phyloP scores from a whole-genome alignment of 2,329 filamentous ascomycete genomes.

The Fusarium proliferatum region DNA sequence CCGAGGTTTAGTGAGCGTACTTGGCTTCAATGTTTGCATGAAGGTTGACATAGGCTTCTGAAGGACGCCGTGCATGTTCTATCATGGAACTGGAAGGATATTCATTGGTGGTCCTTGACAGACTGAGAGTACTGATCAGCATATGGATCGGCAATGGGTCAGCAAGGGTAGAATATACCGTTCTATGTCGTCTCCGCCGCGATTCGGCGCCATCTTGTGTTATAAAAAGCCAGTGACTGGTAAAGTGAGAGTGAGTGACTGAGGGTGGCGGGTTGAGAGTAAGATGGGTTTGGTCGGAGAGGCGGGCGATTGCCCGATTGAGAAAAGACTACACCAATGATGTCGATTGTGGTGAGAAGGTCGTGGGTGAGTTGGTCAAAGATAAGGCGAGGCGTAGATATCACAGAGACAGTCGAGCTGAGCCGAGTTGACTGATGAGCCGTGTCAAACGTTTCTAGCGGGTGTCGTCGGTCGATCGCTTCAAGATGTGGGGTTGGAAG shows the following conservation, averaged over 20 bases:
- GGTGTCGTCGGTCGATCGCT: slow-evolving; percentile 32
- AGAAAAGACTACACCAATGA: background rate
- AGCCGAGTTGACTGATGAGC: slow-evolving; percentile 1
- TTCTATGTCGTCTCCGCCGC: slow-evolving; percentile 44
- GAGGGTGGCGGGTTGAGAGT: background rate
- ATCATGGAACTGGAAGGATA: slow-evolving; percentile 47
- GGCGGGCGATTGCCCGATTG: slow-evolving; percentile 10
- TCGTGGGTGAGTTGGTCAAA: background rate
- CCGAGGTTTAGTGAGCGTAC: slow-evolving; percentile 45
- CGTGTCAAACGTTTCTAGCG: slow-evolving; percentile 12
- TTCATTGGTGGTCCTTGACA: slow-evolving; percentile 42
- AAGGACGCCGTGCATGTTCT: slow-evolving; percentile 51
- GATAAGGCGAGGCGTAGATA: background rate
- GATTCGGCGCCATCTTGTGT: slow-evolving; percentile 39
- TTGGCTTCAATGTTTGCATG: slow-evolving; percentile 60
- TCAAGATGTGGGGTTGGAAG: slow-evolving; percentile 34
- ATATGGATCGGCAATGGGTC: background rate
- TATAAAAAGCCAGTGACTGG: slow-evolving; percentile 9
- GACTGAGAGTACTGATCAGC: slow-evolving; percentile 33
- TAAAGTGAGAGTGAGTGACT: background rate
- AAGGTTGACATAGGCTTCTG: slow-evolving; percentile 54
- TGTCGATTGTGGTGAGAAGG: background rate
- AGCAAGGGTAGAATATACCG: slow-evolving; percentile 33
- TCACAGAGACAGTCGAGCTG: slow-evolving; percentile 14
- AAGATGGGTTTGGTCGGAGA: background rate